Conservation (phyloP, 345 rosid genomes). For the Limnanthes douglasii region DNA sequence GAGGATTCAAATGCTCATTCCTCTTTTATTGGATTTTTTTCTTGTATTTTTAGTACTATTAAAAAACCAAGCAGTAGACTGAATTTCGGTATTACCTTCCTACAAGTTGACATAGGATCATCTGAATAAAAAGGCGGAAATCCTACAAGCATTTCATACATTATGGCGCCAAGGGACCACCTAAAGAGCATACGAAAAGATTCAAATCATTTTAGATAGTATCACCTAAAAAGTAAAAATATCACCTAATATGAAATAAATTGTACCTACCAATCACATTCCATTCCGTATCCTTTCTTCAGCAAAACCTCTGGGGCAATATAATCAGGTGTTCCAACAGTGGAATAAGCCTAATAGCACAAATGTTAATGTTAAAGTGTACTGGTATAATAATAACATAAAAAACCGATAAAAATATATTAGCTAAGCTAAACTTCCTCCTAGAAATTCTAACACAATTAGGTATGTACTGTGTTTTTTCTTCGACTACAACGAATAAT, state of each 20-base stretch:
- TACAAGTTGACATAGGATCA: conserved; percentile 96
- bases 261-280: conserved; percentile 85
- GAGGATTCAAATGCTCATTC: no score
- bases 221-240: conserved; percentile 4
- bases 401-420: not conserved
- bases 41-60: no score
- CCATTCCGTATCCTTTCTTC: conserved; percentile 98
- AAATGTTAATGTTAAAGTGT: conserved; percentile 2
- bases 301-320: conserved; percentile 93
- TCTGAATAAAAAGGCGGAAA: conserved; percentile 99
- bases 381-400: not conserved
- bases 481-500: no score
- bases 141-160: conserved; percentile 99
- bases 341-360: conserved; percentile 76
- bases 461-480: no score
- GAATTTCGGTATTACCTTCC: conserved; percentile 87
- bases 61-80: no score
- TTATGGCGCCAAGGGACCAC: conserved; percentile 99
- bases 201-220: not conserved
- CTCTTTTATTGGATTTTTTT: no score
- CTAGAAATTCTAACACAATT: conserved; percentile 4
- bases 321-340: conserved; percentile 97
- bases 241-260: conserved; percentile 11
- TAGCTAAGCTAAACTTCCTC: not conserved
- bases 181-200: conserved; percentile 19